Percentiles rank a stretch among this genome's conserved stretches.
Conservation (phyloP, 164 flowering plant genomes). For the Dillenia suffruticosa region DNA sequence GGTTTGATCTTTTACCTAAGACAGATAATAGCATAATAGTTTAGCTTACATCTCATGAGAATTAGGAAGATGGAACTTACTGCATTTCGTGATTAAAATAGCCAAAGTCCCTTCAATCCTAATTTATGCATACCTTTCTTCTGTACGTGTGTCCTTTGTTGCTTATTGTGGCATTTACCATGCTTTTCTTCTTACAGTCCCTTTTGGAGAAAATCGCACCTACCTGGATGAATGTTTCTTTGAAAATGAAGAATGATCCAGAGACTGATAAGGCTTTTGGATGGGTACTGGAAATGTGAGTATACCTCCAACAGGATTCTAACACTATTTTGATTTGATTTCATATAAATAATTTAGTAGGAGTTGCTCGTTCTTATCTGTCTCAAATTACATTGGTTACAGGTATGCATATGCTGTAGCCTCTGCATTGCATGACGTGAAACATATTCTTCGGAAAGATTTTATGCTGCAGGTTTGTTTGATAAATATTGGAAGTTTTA, state of each 20-base stretch:
- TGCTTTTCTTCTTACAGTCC: slow-evolving; percentile 27
- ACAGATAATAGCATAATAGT: no score
- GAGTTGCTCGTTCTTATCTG: not conserved
- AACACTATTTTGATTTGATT: not conserved
- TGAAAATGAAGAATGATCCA: slow-evolving; percentile 82
- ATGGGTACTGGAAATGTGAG: slow-evolving; percentile 99
- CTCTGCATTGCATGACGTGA: slow-evolving; percentile 89
- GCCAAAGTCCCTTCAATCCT: no score
- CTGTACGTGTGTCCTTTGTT: no score
- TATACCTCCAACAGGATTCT: not conserved
- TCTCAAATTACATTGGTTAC: slow-evolving; percentile 3
- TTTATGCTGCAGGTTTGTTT: slow-evolving; percentile 89
- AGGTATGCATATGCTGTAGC: slow-evolving; percentile 82
- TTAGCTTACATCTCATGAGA: no score
- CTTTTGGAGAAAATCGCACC: slow-evolving; percentile 82
- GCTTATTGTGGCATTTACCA: no score
- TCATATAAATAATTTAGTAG: not conserved
- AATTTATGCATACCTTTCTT: no score
- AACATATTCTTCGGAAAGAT: slow-evolving; percentile 84
- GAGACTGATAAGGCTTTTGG: slow-evolving; percentile 91
- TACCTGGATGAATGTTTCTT: slow-evolving; percentile 94
- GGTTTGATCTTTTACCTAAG: no score
- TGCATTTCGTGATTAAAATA: no score
- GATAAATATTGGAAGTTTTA: no score
- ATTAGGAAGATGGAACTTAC: no score